Conservation (phyloP, 176 grass and related monocot genomes). For the Oryza punctata region DNA sequence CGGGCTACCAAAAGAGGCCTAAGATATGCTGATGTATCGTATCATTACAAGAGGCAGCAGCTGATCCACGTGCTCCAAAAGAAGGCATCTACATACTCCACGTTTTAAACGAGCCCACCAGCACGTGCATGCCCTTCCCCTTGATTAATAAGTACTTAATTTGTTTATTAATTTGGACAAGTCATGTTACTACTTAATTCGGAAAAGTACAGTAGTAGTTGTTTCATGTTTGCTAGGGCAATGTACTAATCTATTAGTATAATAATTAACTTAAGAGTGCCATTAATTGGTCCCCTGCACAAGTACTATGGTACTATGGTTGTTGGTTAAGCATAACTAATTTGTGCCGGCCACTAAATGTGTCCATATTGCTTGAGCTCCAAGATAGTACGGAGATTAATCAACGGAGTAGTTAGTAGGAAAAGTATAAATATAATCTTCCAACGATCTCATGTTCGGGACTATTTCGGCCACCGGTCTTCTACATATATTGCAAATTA, state of each 20-base stretch:
- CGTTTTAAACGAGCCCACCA: not conserved
- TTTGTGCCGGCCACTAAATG: not conserved
- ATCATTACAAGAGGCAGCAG: not conserved
- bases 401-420: not conserved
- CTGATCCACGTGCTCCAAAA: not conserved
- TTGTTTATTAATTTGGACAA: no score
- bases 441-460: not conserved
- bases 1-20: no score
- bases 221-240: no score
- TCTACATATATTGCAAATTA: no score
- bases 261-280: not conserved
- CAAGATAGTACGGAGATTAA: not conserved
- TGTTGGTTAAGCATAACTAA: not conserved
- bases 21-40: no score
- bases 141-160: not conserved
- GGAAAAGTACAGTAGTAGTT: no score
- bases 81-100: not conserved
- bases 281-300: not conserved
- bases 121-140: not conserved
- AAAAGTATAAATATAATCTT: not conserved
- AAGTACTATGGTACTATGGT: not conserved
- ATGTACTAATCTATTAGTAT: not conserved
- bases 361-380: not conserved
- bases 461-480: not conserved
- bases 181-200: no score